phyloP scores from a whole-genome alignment of 352 stramenopile species.

The Pythium scleroteichum region DNA sequence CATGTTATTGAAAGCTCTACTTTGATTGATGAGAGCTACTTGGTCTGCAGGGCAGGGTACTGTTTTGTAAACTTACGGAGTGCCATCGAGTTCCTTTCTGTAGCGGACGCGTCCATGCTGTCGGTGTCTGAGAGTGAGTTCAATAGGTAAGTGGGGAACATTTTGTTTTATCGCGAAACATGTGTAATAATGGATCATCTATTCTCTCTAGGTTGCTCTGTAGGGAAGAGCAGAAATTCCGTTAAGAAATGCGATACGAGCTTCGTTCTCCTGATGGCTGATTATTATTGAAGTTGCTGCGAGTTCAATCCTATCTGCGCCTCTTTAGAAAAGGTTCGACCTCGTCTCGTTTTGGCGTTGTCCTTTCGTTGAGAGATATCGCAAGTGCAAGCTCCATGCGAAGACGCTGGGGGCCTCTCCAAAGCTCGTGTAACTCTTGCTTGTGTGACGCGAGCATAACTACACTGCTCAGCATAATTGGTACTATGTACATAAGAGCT shows the following conservation, averaged over 20 bases:
- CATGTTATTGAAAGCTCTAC: background rate
- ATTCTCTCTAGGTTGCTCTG: no score
- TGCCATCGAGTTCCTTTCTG: constrained; percentile 89
- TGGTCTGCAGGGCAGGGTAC: constrained; percentile 69
- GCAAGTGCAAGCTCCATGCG: constrained; percentile 20
- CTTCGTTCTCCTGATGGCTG: no score
- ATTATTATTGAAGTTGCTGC: background rate
- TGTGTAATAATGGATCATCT: no score
- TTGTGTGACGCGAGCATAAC: constrained; percentile 49
- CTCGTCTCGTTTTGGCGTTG: constrained; percentile 16
- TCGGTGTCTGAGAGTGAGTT: constrained; percentile 84
- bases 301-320: background rate
- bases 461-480: constrained; percentile 79
- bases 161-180: no score
- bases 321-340: constrained; percentile 30
- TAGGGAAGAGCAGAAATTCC: constrained; percentile 14
- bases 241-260: no score
- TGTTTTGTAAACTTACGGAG: constrained; percentile 92
- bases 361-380: constrained; percentile 1
- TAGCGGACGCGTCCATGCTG: constrained; percentile 83
- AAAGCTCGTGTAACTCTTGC: constrained; percentile 71
- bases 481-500: constrained; percentile 95
- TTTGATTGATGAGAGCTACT: constrained; percentile 1
- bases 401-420: constrained; percentile 59
- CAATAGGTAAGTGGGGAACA: constrained; percentile 49